Evolutionary conservation across 2,329 filamentous ascomycete genomes (phyloP).

Genomic region (Diaporthe humulicola): DNA sequence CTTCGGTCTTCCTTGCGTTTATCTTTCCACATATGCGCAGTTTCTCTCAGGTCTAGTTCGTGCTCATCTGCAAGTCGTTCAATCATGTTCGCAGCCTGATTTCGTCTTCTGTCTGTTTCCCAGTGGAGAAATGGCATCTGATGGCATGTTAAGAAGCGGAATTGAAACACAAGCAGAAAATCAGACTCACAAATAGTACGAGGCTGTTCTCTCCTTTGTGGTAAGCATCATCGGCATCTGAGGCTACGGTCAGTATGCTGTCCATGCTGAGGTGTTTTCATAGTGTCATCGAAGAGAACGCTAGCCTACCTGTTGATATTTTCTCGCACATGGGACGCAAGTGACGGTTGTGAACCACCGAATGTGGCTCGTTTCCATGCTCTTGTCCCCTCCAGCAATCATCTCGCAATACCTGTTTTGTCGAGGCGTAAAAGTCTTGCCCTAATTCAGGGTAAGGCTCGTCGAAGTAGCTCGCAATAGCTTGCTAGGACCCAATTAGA

Average conservation of each 20-base stretch:
- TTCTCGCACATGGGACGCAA: constrained; percentile 52
- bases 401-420: constrained; percentile 47
- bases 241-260: background rate
- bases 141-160: too few species aligned
- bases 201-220: constrained; percentile 40
- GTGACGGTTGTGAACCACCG: constrained; percentile 51
- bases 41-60: constrained; percentile 6
- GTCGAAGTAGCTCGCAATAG: constrained; percentile 48
- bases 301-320: constrained; percentile 47
- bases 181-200: constrained; percentile 48
- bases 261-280: too few species aligned
- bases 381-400: constrained; percentile 53
- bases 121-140: constrained; percentile 58
- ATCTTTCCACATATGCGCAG: constrained; percentile 21
- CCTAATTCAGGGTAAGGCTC: constrained; percentile 41
- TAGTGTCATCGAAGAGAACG: background rate
- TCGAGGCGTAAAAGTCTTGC: background rate
- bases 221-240: constrained; percentile 7
- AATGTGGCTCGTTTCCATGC: constrained; percentile 43
- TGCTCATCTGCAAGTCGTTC: constrained; percentile 40
- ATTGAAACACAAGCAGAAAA: background rate
- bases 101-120: constrained; percentile 53
- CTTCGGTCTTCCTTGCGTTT: constrained; percentile 1
- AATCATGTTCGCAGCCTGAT: constrained; percentile 47
- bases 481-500: constrained; percentile 42